phyloP scores from a whole-genome alignment of 768 basidiomycete genomes.

The Rubroboletus satanas region DNA sequence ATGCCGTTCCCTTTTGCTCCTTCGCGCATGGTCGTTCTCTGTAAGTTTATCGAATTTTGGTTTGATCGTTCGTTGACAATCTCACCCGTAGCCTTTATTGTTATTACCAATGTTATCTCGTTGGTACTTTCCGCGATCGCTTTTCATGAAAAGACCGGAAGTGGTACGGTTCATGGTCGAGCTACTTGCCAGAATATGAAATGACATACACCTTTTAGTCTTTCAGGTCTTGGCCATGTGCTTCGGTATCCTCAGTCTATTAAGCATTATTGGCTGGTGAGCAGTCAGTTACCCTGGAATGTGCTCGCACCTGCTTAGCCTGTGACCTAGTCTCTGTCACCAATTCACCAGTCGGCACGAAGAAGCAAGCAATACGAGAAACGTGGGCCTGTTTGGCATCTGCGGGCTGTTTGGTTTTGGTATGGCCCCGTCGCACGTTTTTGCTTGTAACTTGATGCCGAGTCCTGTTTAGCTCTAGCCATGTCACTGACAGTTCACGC shows the following conservation, averaged over 20 bases:
- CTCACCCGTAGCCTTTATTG: constrained; percentile 14
- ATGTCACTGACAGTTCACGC: constrained; percentile 28
- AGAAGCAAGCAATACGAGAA: constrained; percentile 23
- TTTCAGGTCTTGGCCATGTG: constrained; percentile 21
- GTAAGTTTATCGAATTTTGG: constrained; percentile 9
- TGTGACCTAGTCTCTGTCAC: constrained; percentile 13
- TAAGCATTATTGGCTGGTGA: constrained; percentile 21
- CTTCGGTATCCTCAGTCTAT: constrained; percentile 9
- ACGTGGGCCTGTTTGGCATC: constrained; percentile 20
- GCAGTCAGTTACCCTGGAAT: background rate
- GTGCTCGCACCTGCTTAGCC: background rate
- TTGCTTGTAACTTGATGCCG: background rate
- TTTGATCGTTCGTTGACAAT: background rate
- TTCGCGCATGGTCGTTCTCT: constrained; percentile 17
- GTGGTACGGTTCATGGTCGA: constrained; percentile 15
- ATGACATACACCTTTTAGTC: constrained; percentile 7
- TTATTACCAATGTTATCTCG: constrained; percentile 11
- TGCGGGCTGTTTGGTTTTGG: constrained; percentile 18
- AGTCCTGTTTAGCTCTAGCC: constrained; percentile 14
- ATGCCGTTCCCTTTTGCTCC: constrained; percentile 27
- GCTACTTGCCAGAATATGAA: background rate
- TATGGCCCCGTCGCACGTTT: constrained; percentile 1
- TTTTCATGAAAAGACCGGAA: constrained; percentile 19
- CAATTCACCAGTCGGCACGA: constrained; percentile 7
- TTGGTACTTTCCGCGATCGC: constrained; percentile 15